Evolutionary conservation across 2,329 filamentous ascomycete species (phyloP), one percentile per base, ranked within the genome.

Genomic region (Trichothecium sympodiale): DNA sequence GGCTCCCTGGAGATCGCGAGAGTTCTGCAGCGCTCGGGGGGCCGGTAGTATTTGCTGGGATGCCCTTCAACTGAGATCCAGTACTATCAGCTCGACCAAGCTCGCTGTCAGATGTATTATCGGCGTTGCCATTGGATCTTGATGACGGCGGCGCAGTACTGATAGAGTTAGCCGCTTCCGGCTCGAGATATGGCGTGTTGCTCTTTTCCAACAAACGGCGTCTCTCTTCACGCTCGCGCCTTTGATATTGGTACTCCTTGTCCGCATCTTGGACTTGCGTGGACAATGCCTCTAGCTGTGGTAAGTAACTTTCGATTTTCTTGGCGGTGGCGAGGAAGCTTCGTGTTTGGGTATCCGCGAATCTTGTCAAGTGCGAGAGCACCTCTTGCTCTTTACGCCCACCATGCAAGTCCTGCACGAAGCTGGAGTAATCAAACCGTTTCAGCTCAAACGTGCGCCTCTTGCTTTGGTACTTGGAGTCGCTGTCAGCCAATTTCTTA

Each of bases 301-400:
- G 91, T 14, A 94, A 67, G 59, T 94, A 76, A 16, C 71, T 75
- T 44, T 94, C 88, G 34, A 98, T 80, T 56, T 82, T 94, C 57
- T 88, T 88, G 10, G 89, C 82, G 0, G 88, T 82, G 1, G 73
- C 65, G 35, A 96, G 65, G 51, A 94, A 96, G 40, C 74, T 80
- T 49, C 76, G 80, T 13, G 91, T 85, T 53, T 98, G 91, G 3
- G 81, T 77, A 54, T 94, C 87, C 8, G 93, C 93, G 55, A 88
- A 98, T 53, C 82, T 89, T 2, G 91, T 98, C 23, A 98, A 69
- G 53, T 95, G 84, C 1, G 89, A 96, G 20, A 98, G 61, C 4
- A 98, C 84, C 55, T 98, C 91, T 52, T 96, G 91, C 50, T 98
- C 91, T 56, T 96, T 98, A 43, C 91, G 80, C n/a, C 91, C 91